phyloP scores from a whole-genome alignment of 352 stramenopile genomes.

The Globisporangium canariense region DNA sequence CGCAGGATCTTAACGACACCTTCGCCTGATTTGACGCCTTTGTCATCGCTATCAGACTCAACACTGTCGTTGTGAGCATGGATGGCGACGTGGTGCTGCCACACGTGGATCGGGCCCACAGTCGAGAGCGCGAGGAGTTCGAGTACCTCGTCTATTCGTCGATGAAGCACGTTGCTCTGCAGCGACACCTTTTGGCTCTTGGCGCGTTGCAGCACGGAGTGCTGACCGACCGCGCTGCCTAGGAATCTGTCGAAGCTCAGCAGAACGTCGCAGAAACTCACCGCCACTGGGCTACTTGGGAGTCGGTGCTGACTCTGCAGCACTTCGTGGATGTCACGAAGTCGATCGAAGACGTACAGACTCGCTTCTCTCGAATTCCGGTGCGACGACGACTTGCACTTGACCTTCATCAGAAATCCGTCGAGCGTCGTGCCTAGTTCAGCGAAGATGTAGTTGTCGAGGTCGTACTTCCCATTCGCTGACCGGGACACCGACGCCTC shows the following conservation, averaged over 20 bases:
- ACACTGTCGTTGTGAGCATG: neutral
- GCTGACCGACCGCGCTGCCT: neutral
- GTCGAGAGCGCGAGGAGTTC: neutral
- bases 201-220: neutral
- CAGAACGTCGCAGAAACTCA: conserved; percentile 4
- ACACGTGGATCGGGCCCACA: neutral
- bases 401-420: neutral
- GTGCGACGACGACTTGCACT: neutral
- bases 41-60: neutral
- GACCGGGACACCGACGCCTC: neutral
- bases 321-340: neutral
- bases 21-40: neutral
- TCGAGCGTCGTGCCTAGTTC: neutral
- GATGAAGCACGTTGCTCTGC: conserved; percentile 4
- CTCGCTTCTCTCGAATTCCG: neutral
- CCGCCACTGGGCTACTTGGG: neutral
- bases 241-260: neutral
- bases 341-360: neutral
- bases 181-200: neutral
- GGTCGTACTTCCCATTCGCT: neutral
- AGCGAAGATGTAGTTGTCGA: neutral
- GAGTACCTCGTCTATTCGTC: neutral
- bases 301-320: neutral
- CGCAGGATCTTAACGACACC: conserved; percentile 2
- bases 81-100: neutral